Base-by-base conservation (phyloP, 2,329 filamentous ascomycete species). In the Calonectria pseudoturangicola region DNA sequence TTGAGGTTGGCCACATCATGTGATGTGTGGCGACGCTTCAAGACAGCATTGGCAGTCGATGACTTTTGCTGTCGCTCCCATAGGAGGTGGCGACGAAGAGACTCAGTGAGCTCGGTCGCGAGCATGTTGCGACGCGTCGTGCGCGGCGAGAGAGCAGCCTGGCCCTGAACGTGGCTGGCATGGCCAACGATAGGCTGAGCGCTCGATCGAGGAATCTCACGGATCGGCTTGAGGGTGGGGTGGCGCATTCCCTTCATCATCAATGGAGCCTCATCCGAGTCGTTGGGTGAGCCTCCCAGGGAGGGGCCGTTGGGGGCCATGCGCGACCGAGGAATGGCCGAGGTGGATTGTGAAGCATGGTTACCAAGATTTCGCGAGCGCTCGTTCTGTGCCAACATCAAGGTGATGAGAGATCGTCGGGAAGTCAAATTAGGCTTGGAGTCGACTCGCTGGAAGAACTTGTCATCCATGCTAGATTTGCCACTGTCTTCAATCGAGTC, bases 41-140 rank as follows among this genome's bases (percentile, higher is more conserved):
- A 89, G 68, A 96, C 94, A 1, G 96, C 95, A 75, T 96, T 96
- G 79, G 93, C 94, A 9, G 95, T 96, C 41, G 94, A 93, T 72
- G 95, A 95, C 89, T 97, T 98, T 82, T 98, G 96, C 81, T 98
- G 95, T 66, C 97, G 93, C 84, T 99, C 97, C 94, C 95, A 98
- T 18, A 98, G 90, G 18, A 99, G 92, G 79, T 98, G 94, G 78
- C 95, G 94, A 27, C 97, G 92, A 4, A 99, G 92, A 27, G 95
- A 98, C 83, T 98, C 95, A 2, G 96, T 98, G 68, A 99, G 88
- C 86, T 99, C 97, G 0, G 95, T 97, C 10, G 95, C 93, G 70
- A 99, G 90, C 97, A 99, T 99, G 84, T 98, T 97, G 73, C 96
- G 92, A 65, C 97, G 92, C 0, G 96, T 98, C 0, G 96, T 98